Conservation (phyloP, 768 basidiomycete species). For the Agrocybe chaxingu region DNA sequence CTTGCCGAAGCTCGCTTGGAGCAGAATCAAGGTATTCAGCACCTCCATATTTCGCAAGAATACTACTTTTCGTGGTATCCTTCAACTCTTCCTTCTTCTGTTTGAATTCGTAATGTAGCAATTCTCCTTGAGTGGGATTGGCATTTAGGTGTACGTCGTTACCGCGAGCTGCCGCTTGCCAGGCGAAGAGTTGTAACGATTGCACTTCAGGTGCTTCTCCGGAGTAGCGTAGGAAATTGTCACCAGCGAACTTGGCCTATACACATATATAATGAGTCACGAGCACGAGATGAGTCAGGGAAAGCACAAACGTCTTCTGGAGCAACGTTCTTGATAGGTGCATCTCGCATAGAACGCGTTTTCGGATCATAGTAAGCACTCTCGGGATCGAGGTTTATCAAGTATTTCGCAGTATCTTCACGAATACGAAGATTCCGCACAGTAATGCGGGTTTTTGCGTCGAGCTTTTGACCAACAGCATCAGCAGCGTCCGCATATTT, state of each 20-base stretch:
- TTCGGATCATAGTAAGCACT: constrained; percentile 99
- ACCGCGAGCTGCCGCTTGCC: constrained; percentile 91
- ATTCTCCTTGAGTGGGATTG: constrained; percentile 93
- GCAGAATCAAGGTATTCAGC: constrained; percentile 86
- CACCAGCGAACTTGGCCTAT: constrained; percentile 89
- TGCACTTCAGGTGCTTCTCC: constrained; percentile 95
- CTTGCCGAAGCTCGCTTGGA: constrained; percentile 90
- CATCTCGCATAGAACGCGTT: constrained; percentile 99
- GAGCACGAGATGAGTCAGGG: background rate
- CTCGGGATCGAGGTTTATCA: constrained; percentile 92
- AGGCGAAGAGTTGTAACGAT: constrained; percentile 91
- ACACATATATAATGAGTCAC: constrained; percentile 2
- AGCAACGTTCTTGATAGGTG: constrained; percentile 71
- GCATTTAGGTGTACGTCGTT: constrained; percentile 96
- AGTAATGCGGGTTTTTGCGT: constrained; percentile 97
- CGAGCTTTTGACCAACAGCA: constrained; percentile 96
- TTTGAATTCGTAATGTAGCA: constrained; percentile 86
- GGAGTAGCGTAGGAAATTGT: constrained; percentile 90
- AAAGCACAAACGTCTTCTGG: constrained; percentile 77
- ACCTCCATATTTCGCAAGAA: constrained; percentile 91
- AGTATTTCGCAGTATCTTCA: constrained; percentile 98
- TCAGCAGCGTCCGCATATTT: constrained; percentile 98
- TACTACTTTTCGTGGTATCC: constrained; percentile 84
- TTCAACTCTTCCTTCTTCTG: constrained; percentile 91
- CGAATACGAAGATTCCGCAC: constrained; percentile 97